A percentile compares a stretch with the other conserved stretches of the same genome.
Conservation (phyloP, 345 rosid genomes). For the Bruguiera gymnorhiza region DNA sequence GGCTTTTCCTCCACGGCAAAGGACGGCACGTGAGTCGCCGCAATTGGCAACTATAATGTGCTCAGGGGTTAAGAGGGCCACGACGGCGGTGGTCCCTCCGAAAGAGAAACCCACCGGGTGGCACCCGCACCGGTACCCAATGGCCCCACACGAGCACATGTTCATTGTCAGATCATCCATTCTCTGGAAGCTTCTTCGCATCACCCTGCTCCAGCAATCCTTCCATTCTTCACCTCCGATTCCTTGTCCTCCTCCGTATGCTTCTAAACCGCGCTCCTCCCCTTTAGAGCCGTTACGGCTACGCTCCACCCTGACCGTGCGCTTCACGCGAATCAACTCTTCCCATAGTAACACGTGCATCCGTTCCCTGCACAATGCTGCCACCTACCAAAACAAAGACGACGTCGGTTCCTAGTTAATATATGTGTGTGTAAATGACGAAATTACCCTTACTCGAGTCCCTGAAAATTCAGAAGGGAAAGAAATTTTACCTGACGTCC, state of each 20-base stretch:
- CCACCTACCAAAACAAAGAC: slow-evolving; percentile 34
- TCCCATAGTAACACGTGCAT: slow-evolving; percentile 49
- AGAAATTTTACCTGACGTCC: slow-evolving; percentile 46
- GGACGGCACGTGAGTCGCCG: slow-evolving; percentile 70
- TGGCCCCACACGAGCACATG: slow-evolving; percentile 38
- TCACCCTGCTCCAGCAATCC: slow-evolving; percentile 34
- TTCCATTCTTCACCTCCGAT: slow-evolving; percentile 7
- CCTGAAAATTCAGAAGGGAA: neutral
- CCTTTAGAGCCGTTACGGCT: neutral
- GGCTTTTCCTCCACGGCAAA: slow-evolving; percentile 47
- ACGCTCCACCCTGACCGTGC: neutral
- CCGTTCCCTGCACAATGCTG: slow-evolving; percentile 42
- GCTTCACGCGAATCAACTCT: slow-evolving; percentile 37
- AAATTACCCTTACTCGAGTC: slow-evolving; percentile 4
- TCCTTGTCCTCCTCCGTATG: neutral
- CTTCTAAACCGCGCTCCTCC: neutral
- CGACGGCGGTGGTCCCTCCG: slow-evolving; percentile 54
- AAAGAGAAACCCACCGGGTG: slow-evolving; percentile 37
- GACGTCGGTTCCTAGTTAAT: neutral
- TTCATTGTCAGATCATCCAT: slow-evolving; percentile 44
- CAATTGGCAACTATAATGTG: slow-evolving; percentile 53
- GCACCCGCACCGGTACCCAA: slow-evolving; percentile 34
- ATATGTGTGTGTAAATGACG: slow-evolving; percentile 14
- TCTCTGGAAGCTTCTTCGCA: slow-evolving; percentile 43
- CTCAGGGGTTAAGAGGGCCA: slow-evolving; percentile 37